Evolutionary conservation across 805 yeast genomes (phyloP), one percentile per base, ranked within the genome.

Genomic region (Huiozyma naganishii): DNA sequence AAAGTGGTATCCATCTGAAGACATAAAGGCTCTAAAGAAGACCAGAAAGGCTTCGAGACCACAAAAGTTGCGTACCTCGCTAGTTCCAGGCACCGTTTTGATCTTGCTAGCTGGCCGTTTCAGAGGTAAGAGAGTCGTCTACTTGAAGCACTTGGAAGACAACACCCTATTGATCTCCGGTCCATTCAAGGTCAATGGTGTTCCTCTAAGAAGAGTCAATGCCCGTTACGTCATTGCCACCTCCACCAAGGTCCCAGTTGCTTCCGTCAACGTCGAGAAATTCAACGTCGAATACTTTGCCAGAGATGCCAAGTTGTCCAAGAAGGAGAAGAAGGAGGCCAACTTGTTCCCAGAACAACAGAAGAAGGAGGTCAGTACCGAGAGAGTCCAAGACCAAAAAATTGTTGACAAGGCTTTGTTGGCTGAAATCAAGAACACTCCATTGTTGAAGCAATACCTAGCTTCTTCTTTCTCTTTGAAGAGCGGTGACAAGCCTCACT

Each of bases 61-160:
- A 67, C 90, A 86, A 73, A 83, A 83, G 74, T 79, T 90, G 72
- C 88, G 97, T 73, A 77, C 94, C 64, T 83, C 95, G 53, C 77
- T 89, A 67, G 92, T 83, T 58, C 96, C 96, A 72, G 97, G 97
- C 71, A 83, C 97, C 66, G 96, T 89, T 59, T 77, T 90, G 69
- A 89, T 89, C 73, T 76, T 89, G 70, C 81, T 89, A 68, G 96
- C 97, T 65, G 97, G 97, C 71, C 86, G 95, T 74, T 89, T 87
- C 95, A 85, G 97, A 75, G 97, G 97, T 71, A 90, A 89, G 85
- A 88, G 97, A 76, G 97, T 90, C 63, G 97, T 89, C 55, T 83
- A 83, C 83, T 80, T 89, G 70, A 89, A 89, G 83, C 74, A 82
- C 71, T 79, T 90, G 67, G 95, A 87, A 76, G 97, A 90, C 80